Percentiles rank a stretch among this genome's conserved stretches.
Conservation (phyloP, 345 rosid genomes). For the Jatropha curcas region DNA sequence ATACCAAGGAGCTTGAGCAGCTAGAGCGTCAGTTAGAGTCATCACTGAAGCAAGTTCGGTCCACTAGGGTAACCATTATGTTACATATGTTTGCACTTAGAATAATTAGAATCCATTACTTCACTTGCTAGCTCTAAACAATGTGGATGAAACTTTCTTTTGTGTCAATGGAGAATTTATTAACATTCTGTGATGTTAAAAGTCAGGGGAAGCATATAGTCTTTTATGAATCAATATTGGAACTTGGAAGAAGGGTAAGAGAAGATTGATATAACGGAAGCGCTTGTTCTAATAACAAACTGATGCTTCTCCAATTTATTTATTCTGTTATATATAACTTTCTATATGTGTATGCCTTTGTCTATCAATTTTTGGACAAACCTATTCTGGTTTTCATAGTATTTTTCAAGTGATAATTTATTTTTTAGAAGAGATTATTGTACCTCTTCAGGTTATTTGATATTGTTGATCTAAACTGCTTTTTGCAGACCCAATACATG, state of each 20-base stretch:
- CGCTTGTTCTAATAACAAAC: neutral
- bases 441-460: neutral
- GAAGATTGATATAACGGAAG: neutral
- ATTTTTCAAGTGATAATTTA: neutral
- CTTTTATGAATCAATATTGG: neutral
- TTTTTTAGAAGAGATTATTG: neutral
- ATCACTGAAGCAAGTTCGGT: conserved; percentile 85
- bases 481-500: conserved; percentile 82
- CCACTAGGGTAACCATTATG: conserved; percentile 58
- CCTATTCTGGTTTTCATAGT: neutral
- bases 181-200: neutral
- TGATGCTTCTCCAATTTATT: neutral
- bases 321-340: no score
- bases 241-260: no score
- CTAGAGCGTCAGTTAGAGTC: conserved; percentile 88
- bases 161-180: neutral
- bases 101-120: neutral
- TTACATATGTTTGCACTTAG: neutral
- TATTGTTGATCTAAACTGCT: neutral
- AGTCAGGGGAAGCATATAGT: neutral
- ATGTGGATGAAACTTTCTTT: neutral
- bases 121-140: neutral
- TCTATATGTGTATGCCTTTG: neutral
- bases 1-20: conserved; percentile 93
- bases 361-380: neutral